Conservation (phyloP, 2,329 filamentous ascomycete genomes). For the Alternaria triticina region DNA sequence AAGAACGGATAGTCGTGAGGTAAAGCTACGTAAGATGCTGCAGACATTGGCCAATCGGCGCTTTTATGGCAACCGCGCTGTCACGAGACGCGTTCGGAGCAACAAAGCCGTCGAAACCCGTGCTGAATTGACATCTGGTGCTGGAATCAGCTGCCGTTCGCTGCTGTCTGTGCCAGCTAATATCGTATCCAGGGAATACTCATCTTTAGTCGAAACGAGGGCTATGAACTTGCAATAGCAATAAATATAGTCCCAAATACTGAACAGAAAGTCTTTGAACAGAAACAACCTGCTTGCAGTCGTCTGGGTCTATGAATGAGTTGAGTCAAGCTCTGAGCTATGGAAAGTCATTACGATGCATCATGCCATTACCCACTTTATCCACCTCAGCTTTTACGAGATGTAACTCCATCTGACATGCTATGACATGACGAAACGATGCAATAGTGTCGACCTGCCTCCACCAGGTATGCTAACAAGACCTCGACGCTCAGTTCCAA, state of each 20-base stretch:
- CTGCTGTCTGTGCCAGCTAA: background rate
- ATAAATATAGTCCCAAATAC: background rate
- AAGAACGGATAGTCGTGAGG: background rate
- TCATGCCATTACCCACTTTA: background rate
- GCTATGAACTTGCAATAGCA: background rate
- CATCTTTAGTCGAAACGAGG: background rate
- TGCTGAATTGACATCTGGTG: constrained; percentile 13
- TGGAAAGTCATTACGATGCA: background rate
- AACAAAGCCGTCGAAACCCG: constrained; percentile 41
- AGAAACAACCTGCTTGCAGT: background rate
- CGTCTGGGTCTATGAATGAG: background rate
- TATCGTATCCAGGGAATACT: background rate
- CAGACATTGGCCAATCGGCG: constrained; percentile 5
- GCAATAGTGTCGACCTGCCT: constrained; percentile 7
- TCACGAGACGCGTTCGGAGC: constrained; percentile 7
- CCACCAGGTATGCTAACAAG: constrained; percentile 8
- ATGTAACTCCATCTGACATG: background rate
- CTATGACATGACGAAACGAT: constrained; percentile 9
- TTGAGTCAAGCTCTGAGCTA: background rate
- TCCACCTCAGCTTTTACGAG: background rate
- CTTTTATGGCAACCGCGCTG: constrained; percentile 7
- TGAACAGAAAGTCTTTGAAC: background rate
- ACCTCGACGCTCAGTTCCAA: constrained; percentile 22
- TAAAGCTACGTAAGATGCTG: constrained; percentile 29
- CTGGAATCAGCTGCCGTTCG: background rate